A percentile compares a stretch with the other conserved stretches of the same genome.
Evolutionary conservation across 2,329 filamentous ascomycete genomes (phyloP).

Genomic region (Penicillium thymicola): DNA sequence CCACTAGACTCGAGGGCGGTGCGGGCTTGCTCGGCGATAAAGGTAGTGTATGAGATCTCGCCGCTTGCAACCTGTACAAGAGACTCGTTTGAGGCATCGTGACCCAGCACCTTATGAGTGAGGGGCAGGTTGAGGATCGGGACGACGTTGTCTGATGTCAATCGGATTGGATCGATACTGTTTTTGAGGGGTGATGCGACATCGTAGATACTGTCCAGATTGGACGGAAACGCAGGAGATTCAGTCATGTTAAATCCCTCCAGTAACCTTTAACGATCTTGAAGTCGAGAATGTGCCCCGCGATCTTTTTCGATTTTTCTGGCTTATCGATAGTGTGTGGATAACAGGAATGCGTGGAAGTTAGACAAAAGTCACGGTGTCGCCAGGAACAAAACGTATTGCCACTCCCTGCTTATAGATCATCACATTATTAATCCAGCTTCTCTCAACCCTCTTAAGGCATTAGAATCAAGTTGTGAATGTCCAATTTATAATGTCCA

Average conservation of each 20-base stretch:
- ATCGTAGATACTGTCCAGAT: conserved; percentile 36
- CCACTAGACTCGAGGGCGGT: conserved; percentile 20
- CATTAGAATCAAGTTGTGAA: neutral
- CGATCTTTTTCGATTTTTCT: conserved; percentile 26
- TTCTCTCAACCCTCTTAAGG: neutral
- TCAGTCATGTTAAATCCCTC: conserved; percentile 26
- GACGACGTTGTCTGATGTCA: conserved; percentile 33
- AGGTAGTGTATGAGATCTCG: conserved; percentile 38
- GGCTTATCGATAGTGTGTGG: conserved; percentile 27
- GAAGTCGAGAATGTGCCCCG: conserved; percentile 22
- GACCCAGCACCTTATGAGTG: conserved; percentile 40
- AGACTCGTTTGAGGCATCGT: conserved; percentile 28
- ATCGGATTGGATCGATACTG: conserved; percentile 35
- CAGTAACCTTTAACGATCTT: conserved; percentile 5
- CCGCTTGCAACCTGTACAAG: conserved; percentile 31
- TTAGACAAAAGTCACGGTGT: rapidly evolving
- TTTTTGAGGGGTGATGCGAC: conserved; percentile 23
- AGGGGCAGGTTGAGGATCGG: conserved; percentile 36
- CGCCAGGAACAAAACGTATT: neutral
- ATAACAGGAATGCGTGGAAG: conserved; percentile 13
- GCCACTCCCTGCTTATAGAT: neutral
- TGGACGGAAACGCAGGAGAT: conserved; percentile 23
- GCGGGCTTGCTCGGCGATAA: conserved; percentile 35
- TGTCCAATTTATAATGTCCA: neutral
- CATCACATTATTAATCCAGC: neutral